Percentiles rank a stretch among this genome's conserved stretches.
These are phyloP conservation scores for Coemansia sp. DNA, from an alignment of 192 early-diverging fungal genomes.

Conservation along the genomic window DNA sequence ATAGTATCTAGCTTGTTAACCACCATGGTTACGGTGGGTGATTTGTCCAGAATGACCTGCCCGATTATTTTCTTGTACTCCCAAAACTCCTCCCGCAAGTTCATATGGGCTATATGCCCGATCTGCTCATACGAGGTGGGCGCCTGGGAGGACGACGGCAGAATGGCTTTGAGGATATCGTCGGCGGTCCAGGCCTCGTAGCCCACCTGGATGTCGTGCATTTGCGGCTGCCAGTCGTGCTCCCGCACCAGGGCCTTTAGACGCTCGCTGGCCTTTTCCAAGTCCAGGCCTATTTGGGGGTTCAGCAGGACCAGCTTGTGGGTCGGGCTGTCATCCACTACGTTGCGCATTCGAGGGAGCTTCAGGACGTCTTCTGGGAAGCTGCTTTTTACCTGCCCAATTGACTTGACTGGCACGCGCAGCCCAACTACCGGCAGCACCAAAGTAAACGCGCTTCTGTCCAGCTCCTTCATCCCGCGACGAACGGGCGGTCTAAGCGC, in stretches of 20 bases:
- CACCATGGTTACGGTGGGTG: constrained; percentile 78
- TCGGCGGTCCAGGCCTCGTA: constrained; percentile 94
- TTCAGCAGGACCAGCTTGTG: constrained; percentile 55
- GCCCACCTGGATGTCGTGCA: constrained; percentile 59
- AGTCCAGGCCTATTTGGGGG: constrained; percentile 33
- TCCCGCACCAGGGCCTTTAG: constrained; percentile 4
- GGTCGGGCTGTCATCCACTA: constrained; percentile 54
- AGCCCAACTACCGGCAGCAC: constrained; percentile 64
- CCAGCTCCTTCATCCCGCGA: constrained; percentile 66
- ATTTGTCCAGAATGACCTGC: constrained; percentile 95
- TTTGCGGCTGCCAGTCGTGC: constrained; percentile 26
- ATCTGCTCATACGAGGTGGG: constrained; percentile 83
- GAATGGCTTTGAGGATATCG: constrained; percentile 83
- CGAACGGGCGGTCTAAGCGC: constrained; percentile 60
- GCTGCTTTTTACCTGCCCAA: constrained; percentile 54
- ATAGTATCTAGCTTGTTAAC: constrained; percentile 97
- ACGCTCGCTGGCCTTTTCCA: constrained; percentile 26
- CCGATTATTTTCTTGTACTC: constrained; percentile 93
- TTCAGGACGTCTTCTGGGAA: constrained; percentile 56
- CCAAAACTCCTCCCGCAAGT: constrained; percentile 83
- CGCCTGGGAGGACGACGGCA: constrained; percentile 78
- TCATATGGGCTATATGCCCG: constrained; percentile 98
- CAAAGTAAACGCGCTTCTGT: constrained; percentile 62
- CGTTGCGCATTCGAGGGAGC: constrained; percentile 64
- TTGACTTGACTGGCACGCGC: constrained; percentile 59